These are phyloP conservation scores for Hypoxylon rickii DNA, from an alignment of 495 filamentous ascomycete species.

Conservation along the genomic window DNA sequence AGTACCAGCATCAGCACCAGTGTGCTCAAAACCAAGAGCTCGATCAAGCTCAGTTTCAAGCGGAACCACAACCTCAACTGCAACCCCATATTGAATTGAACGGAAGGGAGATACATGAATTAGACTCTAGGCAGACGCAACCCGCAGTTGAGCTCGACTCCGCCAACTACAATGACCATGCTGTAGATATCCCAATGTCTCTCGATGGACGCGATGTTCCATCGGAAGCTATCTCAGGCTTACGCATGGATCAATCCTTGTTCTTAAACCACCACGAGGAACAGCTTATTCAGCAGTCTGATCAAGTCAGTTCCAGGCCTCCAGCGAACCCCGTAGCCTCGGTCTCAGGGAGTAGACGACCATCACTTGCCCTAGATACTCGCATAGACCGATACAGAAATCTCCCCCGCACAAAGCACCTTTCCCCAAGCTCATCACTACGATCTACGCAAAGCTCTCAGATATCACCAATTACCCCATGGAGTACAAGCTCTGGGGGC, in stretches of 20 bases:
- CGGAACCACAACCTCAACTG: neutral
- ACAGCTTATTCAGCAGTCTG: neutral
- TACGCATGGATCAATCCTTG: conserved; percentile 2
- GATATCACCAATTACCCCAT: conserved; percentile 38
- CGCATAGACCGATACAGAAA: conserved; percentile 34
- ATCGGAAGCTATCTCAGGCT: neutral
- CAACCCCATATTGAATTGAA: conserved; percentile 42
- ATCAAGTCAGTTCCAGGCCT: conserved; percentile 14
- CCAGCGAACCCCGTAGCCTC: conserved; percentile 6
- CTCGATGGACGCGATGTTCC: conserved; percentile 5
- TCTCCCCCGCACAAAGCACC: conserved; percentile 22
- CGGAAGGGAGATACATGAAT: conserved; percentile 49
- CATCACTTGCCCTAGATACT: conserved; percentile 37
- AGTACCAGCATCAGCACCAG: conserved; percentile 2
- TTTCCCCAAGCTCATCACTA: conserved; percentile 36
- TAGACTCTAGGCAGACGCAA: conserved; percentile 46
- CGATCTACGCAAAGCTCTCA: conserved; percentile 30
- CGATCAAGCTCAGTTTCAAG: neutral
- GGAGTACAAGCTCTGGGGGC: conserved; percentile 27
- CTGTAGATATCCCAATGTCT: conserved; percentile 5
- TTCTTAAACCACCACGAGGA: conserved; percentile 8
- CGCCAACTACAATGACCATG: conserved; percentile 26
- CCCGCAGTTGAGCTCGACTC: conserved; percentile 35
- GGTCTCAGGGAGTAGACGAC: conserved; percentile 20
- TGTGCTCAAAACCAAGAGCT: conserved; percentile 1